Base-by-base conservation (phyloP, 1,284 basidiomycete species). In the Tilletia setariae region DNA sequence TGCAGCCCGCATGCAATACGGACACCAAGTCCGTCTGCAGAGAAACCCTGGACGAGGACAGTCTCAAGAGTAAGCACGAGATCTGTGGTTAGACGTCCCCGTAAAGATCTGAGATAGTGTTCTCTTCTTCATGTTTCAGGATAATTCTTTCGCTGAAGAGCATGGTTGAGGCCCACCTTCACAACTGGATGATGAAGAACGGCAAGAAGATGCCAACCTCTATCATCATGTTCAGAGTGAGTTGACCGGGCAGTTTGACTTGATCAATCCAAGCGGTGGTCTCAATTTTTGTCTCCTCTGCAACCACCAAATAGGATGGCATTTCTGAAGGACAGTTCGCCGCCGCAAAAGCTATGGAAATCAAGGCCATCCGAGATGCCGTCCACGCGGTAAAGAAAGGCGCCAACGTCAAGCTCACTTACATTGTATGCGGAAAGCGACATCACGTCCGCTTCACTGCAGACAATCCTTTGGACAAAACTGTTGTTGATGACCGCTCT, bases 281-380 rank as follows among this genome's bases (percentile, higher is more conserved):
- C n/a, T n/a, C n/a, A n/a, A n/a, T n/a, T n/a, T n/a, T 73, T 81
- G n/a, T 83, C 84, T 0, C 68, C 78, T 15, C 81, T 73, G 72
- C 84, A 46, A 80, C 84, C 64, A 82, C 85, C 73, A 84, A 84
- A 80, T 83, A 85, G 63, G 85, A 86, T 69, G 85, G 85, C 61
- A 84, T 86, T 0, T 83, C 82, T 15, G 85, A 86, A 68, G 85
- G 85, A 0, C 85, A 86, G 72, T 85, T 83, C 69, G 76, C 80
- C n/a, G 76, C 82, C 32, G 84, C 84, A 64, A 83, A 84, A 13
- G 75, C 84, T 70, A 74, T 74, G 7, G 85, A 85, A 72, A 75
- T 84, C 9, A 63, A 75, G 8, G 81, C 82, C 0, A 79, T 85
- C 67, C 76, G 82, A 49, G 70, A 74, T 67, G 81, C 51, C 15